Percentiles rank a stretch among this genome's conserved stretches.
Evolutionary conservation across 1,284 basidiomycete species (phyloP).

Genomic region (Fomitopsis betulina): DNA sequence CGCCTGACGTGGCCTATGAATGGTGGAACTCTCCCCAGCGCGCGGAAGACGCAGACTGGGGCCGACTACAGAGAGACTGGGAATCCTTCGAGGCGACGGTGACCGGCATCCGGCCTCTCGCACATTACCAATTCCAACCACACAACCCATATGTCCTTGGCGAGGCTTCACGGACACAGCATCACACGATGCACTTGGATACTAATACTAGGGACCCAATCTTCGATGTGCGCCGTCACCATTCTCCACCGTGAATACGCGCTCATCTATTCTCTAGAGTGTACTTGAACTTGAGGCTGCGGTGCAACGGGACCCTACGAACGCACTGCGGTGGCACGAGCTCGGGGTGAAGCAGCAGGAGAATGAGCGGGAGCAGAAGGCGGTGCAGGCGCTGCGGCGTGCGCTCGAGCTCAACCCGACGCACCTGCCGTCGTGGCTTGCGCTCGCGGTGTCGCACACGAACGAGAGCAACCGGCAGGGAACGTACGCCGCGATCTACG

Average conservation of each 20-base stretch:
- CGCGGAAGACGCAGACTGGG: slow-evolving; percentile 46
- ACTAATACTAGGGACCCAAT: slow-evolving; percentile 36
- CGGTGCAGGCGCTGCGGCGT: slow-evolving; percentile 81
- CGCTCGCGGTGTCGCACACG: slow-evolving; percentile 87
- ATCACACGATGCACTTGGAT: slow-evolving; percentile 48
- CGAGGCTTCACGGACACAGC: slow-evolving; percentile 47
- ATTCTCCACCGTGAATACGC: neutral
- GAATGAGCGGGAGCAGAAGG: slow-evolving; percentile 92
- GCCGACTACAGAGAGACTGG: slow-evolving; percentile 76
- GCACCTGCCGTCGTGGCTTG: slow-evolving; percentile 83
- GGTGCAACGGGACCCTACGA: slow-evolving; percentile 75
- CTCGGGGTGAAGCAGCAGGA: slow-evolving; percentile 98
- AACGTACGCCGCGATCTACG: slow-evolving; percentile 76
- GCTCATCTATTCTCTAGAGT: slow-evolving; percentile 41
- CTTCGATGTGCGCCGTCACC: slow-evolving; percentile 50
- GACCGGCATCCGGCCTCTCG: slow-evolving; percentile 53
- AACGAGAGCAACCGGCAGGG: slow-evolving; percentile 81
- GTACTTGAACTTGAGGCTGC: slow-evolving; percentile 88
- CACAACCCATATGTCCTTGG: slow-evolving; percentile 79
- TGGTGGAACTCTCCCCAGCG: slow-evolving; percentile 2
- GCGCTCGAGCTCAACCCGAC: slow-evolving; percentile 80
- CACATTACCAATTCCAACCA: slow-evolving; percentile 72
- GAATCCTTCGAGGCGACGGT: slow-evolving; percentile 74
- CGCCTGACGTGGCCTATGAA: neutral
- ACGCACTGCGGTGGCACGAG: slow-evolving; percentile 82